Evolutionary conservation across 2,329 filamentous ascomycete species (phyloP).

Genomic region (Hymenoscyphus fructigenus): DNA sequence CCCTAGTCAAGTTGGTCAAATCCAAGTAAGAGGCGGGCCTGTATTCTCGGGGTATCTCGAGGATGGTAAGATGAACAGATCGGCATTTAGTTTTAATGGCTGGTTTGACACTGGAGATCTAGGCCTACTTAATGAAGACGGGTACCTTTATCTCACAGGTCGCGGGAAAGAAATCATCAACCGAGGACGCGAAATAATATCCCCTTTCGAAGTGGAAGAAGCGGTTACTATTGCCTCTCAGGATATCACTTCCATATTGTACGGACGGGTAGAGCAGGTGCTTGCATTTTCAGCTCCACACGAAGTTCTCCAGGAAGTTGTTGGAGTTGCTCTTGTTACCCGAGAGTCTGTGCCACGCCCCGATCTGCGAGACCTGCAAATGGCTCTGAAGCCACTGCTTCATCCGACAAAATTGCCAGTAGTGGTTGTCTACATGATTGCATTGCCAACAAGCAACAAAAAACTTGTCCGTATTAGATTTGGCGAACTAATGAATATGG

Average conservation of each 20-base stretch:
- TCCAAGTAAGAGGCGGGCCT: conserved; percentile 52
- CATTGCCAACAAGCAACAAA: conserved; percentile 55
- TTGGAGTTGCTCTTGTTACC: conserved; percentile 53
- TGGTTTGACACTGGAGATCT: conserved; percentile 90
- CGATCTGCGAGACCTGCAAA: conserved; percentile 50
- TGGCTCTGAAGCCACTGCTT: conserved; percentile 46
- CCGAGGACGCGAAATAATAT: conserved; percentile 58
- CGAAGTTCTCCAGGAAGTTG: conserved; percentile 55
- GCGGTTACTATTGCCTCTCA: conserved; percentile 50
- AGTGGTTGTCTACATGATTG: conserved; percentile 54
- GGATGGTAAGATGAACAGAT: conserved; percentile 39
- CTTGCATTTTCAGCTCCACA: conserved; percentile 55
- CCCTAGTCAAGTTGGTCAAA: conserved; percentile 44
- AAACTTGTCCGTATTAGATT: conserved; percentile 57
- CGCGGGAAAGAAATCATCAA: conserved; percentile 68
- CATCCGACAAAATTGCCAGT: conserved; percentile 54
- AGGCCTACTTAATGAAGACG: conserved; percentile 70
- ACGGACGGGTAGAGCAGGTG: conserved; percentile 47
- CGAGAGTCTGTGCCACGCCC: conserved; percentile 44
- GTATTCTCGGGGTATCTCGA: conserved; percentile 51
- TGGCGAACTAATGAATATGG: conserved; percentile 47
- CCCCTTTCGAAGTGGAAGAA: conserved; percentile 58
- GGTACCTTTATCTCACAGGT: conserved; percentile 85
- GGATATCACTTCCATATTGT: conserved; percentile 43
- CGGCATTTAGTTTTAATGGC: conserved; percentile 58